phyloP scores from a whole-genome alignment of 495 filamentous ascomycete species.

The Penicillium fimorum region DNA sequence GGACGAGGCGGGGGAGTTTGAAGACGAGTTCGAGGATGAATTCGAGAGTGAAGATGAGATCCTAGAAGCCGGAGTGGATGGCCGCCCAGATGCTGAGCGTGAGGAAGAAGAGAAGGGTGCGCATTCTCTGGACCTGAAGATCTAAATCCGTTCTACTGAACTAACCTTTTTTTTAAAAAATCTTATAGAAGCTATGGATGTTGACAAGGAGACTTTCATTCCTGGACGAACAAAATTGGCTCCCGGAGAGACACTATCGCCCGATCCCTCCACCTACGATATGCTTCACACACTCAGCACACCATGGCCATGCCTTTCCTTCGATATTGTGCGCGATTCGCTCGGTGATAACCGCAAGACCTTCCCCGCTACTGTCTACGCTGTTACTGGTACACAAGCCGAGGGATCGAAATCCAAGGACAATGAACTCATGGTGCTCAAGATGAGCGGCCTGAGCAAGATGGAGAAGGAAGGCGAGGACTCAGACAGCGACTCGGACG shows the following conservation, averaged over 20 bases:
- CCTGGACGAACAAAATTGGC: constrained; percentile 83
- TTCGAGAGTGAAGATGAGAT: constrained; percentile 97
- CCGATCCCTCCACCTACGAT: constrained; percentile 88
- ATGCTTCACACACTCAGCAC: constrained; percentile 93
- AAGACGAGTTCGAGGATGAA: constrained; percentile 95
- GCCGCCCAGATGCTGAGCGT: constrained; percentile 85
- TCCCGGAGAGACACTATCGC: constrained; percentile 83
- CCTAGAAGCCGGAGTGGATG: constrained; percentile 90
- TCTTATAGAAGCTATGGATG: constrained; percentile 73
- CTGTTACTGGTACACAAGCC: constrained; percentile 91
- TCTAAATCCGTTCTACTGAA: background rate
- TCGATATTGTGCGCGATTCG: constrained; percentile 86
- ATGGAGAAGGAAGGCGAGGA: constrained; percentile 74
- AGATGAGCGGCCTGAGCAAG: constrained; percentile 83
- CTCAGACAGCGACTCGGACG: constrained; percentile 72
- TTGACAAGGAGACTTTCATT: constrained; percentile 90
- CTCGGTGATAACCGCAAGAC: constrained; percentile 85
- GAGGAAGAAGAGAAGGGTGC: constrained; percentile 78
- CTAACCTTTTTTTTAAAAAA: constrained; percentile 3
- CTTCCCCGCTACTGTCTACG: constrained; percentile 91
- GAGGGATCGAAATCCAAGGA: constrained; percentile 70
- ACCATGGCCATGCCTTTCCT: constrained; percentile 94
- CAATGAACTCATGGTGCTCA: constrained; percentile 92
- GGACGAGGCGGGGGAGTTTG: constrained; percentile 81
- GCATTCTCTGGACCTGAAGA: constrained; percentile 10